Percentiles rank a stretch among this genome's conserved stretches.
Evolutionary conservation across 1,284 basidiomycete species (phyloP).

Genomic region (Heliocybe sulcata): DNA sequence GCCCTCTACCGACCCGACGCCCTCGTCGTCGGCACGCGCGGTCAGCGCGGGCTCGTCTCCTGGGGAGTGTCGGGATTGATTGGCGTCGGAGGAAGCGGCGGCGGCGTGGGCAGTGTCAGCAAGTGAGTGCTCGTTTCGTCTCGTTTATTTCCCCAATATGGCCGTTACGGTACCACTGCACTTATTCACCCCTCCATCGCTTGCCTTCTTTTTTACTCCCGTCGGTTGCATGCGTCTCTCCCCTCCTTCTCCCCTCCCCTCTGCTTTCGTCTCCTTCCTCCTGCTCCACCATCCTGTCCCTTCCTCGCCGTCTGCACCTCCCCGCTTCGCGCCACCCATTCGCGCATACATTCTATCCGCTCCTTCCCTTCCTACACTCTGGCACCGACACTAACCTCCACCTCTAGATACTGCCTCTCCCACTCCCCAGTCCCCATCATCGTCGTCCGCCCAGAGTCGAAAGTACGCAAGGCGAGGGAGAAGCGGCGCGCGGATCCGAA

Average conservation of each 20-base stretch:
- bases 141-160: not conserved
- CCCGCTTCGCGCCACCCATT: not conserved
- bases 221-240: too few species aligned
- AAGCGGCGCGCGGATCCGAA: conserved; percentile 83
- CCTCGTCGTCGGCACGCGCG: conserved; percentile 88
- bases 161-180: conserved; percentile 5
- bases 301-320: too few species aligned
- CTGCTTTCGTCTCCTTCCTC: too few species aligned
- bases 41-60: conserved; percentile 51
- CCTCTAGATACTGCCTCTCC: conserved; percentile 70
- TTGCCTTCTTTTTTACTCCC: too few species aligned
- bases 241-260: too few species aligned
- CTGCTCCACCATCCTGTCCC: too few species aligned
- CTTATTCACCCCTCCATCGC: too few species aligned
- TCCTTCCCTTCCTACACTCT: not conserved
- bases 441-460: conserved; percentile 84
- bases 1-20: conserved; percentile 95
- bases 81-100: conserved; percentile 35
- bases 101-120: conserved; percentile 59
- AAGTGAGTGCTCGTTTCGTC: conserved; percentile 43
- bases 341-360: conserved; percentile 8
- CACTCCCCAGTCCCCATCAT: conserved; percentile 91
- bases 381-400: not conserved
- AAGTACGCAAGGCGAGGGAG: conserved; percentile 76
- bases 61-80: conserved; percentile 30